Conservation (phyloP, 2,329 filamentous ascomycete genomes). For the Xylariaceae sp. region DNA sequence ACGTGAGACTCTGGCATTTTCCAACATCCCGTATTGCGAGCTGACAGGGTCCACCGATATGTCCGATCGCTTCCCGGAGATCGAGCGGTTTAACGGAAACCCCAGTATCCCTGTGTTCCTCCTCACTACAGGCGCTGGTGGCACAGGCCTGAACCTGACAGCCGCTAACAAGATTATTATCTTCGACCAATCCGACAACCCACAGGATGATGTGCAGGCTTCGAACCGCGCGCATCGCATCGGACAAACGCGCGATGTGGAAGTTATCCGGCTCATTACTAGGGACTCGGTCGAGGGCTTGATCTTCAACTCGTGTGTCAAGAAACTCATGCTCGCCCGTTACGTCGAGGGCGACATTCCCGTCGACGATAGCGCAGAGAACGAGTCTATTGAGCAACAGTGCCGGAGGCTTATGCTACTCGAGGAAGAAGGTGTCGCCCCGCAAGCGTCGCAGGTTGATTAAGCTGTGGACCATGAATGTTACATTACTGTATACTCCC, state of each 20-base stretch:
- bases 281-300: conserved; percentile 88
- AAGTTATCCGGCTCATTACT: conserved; percentile 85
- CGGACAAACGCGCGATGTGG: conserved; percentile 87
- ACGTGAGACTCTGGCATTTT: conserved; percentile 76
- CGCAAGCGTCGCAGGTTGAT: conserved; percentile 9
- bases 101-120: conserved; percentile 85
- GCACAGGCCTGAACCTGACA: conserved; percentile 95
- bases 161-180: conserved; percentile 97
- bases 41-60: conserved; percentile 86
- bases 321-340: conserved; percentile 84
- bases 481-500: background rate
- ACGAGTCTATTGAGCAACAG: conserved; percentile 39
- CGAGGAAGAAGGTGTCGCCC: conserved; percentile 31
- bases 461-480: background rate
- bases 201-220: conserved; percentile 96
- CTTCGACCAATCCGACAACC: conserved; percentile 97
- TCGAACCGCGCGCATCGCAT: conserved; percentile 97
- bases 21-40: conserved; percentile 79
- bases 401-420: conserved; percentile 42
- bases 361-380: conserved; percentile 54
- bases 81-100: conserved; percentile 84
- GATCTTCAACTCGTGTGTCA: conserved; percentile 87
- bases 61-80: conserved; percentile 80
- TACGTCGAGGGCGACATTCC: conserved; percentile 63
- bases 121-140: conserved; percentile 89